Base-by-base conservation (phyloP, 305 asterid genomes). In the Ilex paraguariensis region DNA sequence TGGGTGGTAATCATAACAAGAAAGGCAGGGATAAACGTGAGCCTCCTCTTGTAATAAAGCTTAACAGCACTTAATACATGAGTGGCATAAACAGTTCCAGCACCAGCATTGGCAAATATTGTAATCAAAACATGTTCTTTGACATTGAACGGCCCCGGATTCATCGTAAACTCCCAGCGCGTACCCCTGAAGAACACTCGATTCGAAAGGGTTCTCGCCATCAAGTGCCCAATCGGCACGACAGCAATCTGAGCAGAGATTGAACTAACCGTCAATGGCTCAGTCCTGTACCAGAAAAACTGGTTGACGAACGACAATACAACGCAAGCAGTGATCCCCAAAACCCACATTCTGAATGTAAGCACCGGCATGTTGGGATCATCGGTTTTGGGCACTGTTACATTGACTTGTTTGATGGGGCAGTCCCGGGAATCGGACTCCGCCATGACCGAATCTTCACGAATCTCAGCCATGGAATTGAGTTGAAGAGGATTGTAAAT, bases 71-170 rank as follows among this genome's bases (percentile, higher is more conserved):
- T 73, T 70, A 81, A 31, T 4, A 86, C 70, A 45, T 78, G 83
- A 4, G 82, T 70, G 5, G 94, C 94, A 32, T 86, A 86, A 54
- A 80, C 87, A 11, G 52, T 11, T 4, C 82, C 83, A 8, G 79
- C 77, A 7, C 90, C 90, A 7, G 87, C 71, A 67, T 74, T 74
- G 5, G 89, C 88, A 15, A 82, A 57, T 10, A 85, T 82, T 10
- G 89, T 75, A 15, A 85, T 83, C 76, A 79, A 14, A 12, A 81
- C 87, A 52, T 85, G 93, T 61, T 85, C 93, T 14, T 83, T 85
- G 5, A 79, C 40, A 45, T 77, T 85, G 31, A 85, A 85, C 5
- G 87, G 86, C 36, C 90, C 90, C 0, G 87, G 86, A 61, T 85
- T 85, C 51, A 83, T n/a, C 3, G 78, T 44, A 49, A 79, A 77